Base-by-base conservation (phyloP, 2,329 filamentous ascomycete species). In the Monilinia aucupariae region DNA sequence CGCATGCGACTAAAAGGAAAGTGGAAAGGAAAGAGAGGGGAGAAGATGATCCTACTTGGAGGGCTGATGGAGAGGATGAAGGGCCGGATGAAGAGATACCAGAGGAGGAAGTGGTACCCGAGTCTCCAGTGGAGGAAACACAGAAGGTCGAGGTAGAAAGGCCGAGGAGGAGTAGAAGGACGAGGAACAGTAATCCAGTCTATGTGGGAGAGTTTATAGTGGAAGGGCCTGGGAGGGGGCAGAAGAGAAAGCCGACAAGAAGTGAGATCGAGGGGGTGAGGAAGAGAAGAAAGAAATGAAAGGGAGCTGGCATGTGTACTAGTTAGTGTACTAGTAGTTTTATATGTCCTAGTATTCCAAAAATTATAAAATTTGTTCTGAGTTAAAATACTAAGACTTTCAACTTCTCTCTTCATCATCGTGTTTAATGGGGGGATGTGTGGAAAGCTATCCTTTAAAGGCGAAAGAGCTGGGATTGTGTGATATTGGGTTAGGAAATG, bases 201-300 rank as follows among this genome's bases (percentile, higher is more conserved):
- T 61, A 61, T 30, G 30, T 30, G 3, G 59, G 59, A 8, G 49
- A 61, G 7, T 1, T 61, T 1, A 10, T 61, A 7, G 39, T 61
- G 7, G 10, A 37, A 13, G 56, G 25, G 2, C 22, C 30, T 6
- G 50, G 59, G 12, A 55, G 12, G 8, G 49, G 39, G 7, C 34
- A 45, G 30, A 55, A 22, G 39, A 54, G 41, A 27, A 61, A 39
- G 13, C 20, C 27, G 25, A 2, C 4, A 20, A 27, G n/a, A 20
- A 4, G 41, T 25, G 3, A 13, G 30, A 32, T 17, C 34, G 20
- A 3, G 3, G 30, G n/a, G 37, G 55, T 4, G 22, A 30, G 3
- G 5, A 61, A 55, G 27, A 61, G 12, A 15, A 30, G 27, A 1
- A 39, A n/a, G 17, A 27, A 8, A 5, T 47, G 25, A 13, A 25